A percentile compares a stretch with the other conserved stretches of the same genome.
phyloP scores from a whole-genome alignment of 805 yeast genomes.

The Metschnikowia kunwiensis region DNA sequence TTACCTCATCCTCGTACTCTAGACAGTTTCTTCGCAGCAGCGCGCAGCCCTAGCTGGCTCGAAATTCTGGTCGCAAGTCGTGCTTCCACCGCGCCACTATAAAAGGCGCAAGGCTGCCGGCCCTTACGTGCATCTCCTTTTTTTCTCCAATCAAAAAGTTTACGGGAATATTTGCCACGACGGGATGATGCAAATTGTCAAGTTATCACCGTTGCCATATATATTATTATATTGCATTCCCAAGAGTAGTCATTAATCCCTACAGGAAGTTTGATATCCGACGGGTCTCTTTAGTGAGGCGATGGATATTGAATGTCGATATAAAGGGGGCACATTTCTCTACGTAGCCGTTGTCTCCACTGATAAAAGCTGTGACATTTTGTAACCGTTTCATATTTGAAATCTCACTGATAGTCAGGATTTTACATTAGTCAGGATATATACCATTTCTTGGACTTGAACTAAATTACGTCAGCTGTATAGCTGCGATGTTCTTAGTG shows the following conservation, averaged over 20 bases:
- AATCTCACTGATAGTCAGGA: too few species aligned
- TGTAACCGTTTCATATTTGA: too few species aligned
- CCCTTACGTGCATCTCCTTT: conserved; percentile 12
- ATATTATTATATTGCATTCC: conserved; percentile 42
- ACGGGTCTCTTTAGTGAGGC: conserved; percentile 49
- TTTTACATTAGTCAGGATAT: too few species aligned
- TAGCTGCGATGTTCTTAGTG: too few species aligned
- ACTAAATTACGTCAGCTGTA: too few species aligned
- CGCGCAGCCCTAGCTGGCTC: background rate
- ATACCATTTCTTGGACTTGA: too few species aligned
- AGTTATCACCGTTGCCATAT: conserved; percentile 65
- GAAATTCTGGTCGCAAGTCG: conserved; percentile 6
- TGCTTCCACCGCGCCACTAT: conserved; percentile 15
- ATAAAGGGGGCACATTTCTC: conserved; percentile 38
- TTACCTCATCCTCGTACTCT: too few species aligned
- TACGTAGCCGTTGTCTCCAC: background rate
- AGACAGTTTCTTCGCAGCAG: too few species aligned
- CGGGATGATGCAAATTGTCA: conserved; percentile 58
- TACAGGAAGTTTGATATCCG: conserved; percentile 60
- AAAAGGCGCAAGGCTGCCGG: conserved; percentile 13
- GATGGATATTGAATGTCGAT: conserved; percentile 63
- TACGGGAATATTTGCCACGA: conserved; percentile 67
- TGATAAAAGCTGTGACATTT: background rate
- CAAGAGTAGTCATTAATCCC: conserved; percentile 49
- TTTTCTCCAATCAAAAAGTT: conserved; percentile 55